A percentile compares a stretch with the other conserved stretches of the same genome.
Conservation (phyloP, 2,329 filamentous ascomycete species). For the Aureobasidium vineae region DNA sequence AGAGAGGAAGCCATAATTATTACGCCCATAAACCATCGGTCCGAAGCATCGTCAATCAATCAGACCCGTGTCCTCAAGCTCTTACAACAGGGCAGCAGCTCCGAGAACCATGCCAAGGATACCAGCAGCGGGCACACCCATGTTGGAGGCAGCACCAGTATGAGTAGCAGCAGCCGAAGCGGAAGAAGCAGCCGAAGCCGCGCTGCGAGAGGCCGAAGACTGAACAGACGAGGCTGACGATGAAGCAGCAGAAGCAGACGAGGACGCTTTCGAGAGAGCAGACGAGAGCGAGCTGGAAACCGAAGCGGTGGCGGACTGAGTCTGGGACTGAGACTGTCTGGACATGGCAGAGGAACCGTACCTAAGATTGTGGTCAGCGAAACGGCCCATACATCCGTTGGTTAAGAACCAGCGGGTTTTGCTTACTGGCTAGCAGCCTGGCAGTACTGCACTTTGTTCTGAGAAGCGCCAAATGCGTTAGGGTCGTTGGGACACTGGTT, state of each 20-base stretch:
- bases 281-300: slow-evolving; percentile 12
- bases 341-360: slow-evolving; percentile 20
- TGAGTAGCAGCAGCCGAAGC: neutral
- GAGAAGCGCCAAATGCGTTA: slow-evolving; percentile 19
- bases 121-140: slow-evolving; percentile 22
- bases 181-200: neutral
- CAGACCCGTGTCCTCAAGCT: neutral
- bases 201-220: neutral
- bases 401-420: too few species aligned
- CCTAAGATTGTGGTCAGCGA: neutral
- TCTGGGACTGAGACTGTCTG: neutral
- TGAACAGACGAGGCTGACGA: neutral
- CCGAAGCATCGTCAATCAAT: neutral
- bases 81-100: slow-evolving; percentile 28
- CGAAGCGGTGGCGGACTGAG: slow-evolving; percentile 10
- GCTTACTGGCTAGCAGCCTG: slow-evolving; percentile 27
- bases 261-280: neutral
- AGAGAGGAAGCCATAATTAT: neutral
- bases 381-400: neutral
- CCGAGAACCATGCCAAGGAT: slow-evolving; percentile 25
- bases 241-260: neutral
- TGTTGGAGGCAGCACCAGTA: slow-evolving; percentile 25
- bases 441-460: slow-evolving; percentile 27
- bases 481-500: slow-evolving; percentile 57
- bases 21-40: neutral